These are phyloP conservation scores for Linum tenue DNA, from an alignment of 345 rosid genomes.

Conservation along the genomic window DNA sequence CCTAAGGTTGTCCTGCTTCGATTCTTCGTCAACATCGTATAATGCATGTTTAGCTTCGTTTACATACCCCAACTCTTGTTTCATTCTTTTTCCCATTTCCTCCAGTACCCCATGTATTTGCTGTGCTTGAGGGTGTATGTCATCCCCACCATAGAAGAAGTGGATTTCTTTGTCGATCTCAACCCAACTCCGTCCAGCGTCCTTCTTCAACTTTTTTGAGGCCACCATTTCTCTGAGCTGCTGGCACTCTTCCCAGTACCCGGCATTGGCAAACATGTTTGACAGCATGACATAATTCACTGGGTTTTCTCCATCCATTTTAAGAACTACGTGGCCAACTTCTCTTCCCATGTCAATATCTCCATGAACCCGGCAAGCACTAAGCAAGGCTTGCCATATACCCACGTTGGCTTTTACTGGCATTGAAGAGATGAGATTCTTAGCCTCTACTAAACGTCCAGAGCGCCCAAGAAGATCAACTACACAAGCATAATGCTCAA, in stretches of 20 bases:
- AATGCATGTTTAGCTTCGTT: conserved; percentile 40
- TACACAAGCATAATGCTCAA: conserved; percentile 81
- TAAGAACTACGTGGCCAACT: conserved; percentile 51
- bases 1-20: conserved; percentile 62
- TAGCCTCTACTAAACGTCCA: conserved; percentile 65
- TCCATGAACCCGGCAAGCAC: conserved; percentile 73
- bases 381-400: conserved; percentile 86
- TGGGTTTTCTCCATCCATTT: conserved; percentile 49
- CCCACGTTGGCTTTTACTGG: conserved; percentile 52
- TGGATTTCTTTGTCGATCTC: conserved; percentile 58
- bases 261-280: conserved; percentile 66
- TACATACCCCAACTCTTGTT: conserved; percentile 53
- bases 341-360: conserved; percentile 54
- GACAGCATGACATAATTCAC: conserved; percentile 80
- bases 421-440: conserved; percentile 53
- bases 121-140: conserved; percentile 37
- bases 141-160: conserved; percentile 44
- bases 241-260: conserved; percentile 56
- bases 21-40: conserved; percentile 73
- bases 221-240: conserved; percentile 41
- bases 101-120: conserved; percentile 42
- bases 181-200: conserved; percentile 80
- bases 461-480: conserved; percentile 82
- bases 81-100: conserved; percentile 63
- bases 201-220: conserved; percentile 54